phyloP scores from a whole-genome alignment of 2,329 filamentous ascomycete species.

The Aureobasidium musti region DNA sequence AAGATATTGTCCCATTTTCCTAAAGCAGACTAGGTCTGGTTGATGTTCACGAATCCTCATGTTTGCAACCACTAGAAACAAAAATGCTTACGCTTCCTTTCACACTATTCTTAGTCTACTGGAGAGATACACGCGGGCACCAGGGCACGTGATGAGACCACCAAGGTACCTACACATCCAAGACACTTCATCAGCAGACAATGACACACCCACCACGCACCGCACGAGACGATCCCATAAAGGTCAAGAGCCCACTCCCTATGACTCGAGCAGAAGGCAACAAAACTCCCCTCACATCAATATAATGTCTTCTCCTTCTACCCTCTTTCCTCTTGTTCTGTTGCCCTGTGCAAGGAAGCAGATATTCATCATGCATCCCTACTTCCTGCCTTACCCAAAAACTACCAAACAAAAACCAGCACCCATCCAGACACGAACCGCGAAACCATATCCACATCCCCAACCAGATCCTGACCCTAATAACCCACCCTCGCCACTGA shows the following conservation, averaged over 20 bases:
- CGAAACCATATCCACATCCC: not conserved
- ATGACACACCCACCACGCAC: not conserved
- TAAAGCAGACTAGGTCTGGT: not conserved
- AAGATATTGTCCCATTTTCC: not conserved
- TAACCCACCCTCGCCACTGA: constrained; percentile 1
- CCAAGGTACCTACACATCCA: constrained; percentile 2
- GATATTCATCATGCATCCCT: not conserved
- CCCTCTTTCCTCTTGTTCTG: not conserved
- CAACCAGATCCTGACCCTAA: constrained; percentile 5
- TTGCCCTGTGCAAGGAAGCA: not conserved
- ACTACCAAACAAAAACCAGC: not conserved
- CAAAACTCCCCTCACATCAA: not conserved
- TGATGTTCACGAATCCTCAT: not conserved
- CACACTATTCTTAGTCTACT: constrained; percentile 1
- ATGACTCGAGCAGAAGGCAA: not conserved
- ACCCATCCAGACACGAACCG: not conserved
- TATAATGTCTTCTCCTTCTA: not conserved
- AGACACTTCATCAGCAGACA: constrained; percentile 21
- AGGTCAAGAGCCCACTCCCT: not conserved
- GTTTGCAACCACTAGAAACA: not conserved
- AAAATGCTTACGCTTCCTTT: not conserved
- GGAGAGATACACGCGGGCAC: not conserved
- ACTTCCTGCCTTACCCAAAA: constrained; percentile 14
- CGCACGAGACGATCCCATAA: not conserved
- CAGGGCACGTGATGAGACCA: constrained; percentile 7